These are phyloP conservation scores for Liriodendron chinense DNA, from an alignment of 164 flowering plant genomes.

Conservation along the genomic window DNA sequence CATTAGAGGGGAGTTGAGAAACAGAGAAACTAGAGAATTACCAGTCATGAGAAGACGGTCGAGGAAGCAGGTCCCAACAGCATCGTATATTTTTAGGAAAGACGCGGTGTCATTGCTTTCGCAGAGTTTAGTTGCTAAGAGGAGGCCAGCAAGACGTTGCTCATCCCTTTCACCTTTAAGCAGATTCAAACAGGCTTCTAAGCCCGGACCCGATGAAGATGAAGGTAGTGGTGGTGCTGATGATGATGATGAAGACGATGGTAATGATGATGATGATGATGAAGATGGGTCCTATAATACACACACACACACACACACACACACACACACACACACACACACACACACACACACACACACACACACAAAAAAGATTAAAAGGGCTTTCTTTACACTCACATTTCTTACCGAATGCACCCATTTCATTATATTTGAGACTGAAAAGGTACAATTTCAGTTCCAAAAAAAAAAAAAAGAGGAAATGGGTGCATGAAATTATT, in stretches of 20 bases:
- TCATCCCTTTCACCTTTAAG: slow-evolving; percentile 84
- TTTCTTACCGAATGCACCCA: too few species aligned
- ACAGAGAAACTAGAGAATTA: slow-evolving; percentile 15
- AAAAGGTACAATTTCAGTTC: too few species aligned
- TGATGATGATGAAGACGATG: neutral
- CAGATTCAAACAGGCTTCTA: slow-evolving; percentile 79
- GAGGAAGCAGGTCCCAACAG: slow-evolving; percentile 70
- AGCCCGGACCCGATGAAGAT: slow-evolving; percentile 25
- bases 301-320: too few species aligned
- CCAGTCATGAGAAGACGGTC: slow-evolving; percentile 89
- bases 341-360: too few species aligned
- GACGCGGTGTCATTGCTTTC: slow-evolving; percentile 56
- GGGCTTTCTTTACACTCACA: neutral
- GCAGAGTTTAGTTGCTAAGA: slow-evolving; percentile 72
- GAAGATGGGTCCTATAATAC: too few species aligned
- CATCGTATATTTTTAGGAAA: slow-evolving; percentile 54
- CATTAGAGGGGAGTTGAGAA: neutral
- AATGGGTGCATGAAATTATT: too few species aligned
- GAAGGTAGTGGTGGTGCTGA: neutral
- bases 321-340: too few species aligned
- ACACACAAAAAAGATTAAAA: neutral
- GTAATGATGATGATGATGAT: too few species aligned
- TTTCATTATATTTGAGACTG: too few species aligned
- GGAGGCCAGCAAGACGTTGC: slow-evolving; percentile 88
- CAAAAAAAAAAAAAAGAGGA: too few species aligned